phyloP scores from a whole-genome alignment of 805 yeast species.

The Candida silvicultrix region DNA sequence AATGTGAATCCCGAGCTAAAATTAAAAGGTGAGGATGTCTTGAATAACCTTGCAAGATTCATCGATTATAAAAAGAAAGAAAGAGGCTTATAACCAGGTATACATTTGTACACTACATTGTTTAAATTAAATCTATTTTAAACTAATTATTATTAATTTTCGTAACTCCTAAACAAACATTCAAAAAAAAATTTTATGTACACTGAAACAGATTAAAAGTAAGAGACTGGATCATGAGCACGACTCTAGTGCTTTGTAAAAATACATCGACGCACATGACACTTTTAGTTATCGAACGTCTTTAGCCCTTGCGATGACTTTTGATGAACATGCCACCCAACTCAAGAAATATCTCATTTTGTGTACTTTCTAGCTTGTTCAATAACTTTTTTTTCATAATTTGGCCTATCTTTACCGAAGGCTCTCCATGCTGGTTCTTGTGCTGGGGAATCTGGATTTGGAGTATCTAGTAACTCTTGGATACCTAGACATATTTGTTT shows the following conservation, averaged over 20 bases:
- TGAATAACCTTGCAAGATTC: conserved; percentile 64
- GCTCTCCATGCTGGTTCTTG: conserved; percentile 96
- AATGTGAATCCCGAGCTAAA: conserved; percentile 52
- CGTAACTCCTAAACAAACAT: neutral
- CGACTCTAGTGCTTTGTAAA: neutral
- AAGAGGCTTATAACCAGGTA: conserved; percentile 7
- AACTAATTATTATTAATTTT: neutral
- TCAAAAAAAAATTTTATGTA: neutral
- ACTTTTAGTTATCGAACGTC: too few species aligned
- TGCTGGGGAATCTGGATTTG: conserved; percentile 95
- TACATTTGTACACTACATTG: too few species aligned
- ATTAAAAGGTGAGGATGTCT: conserved; percentile 58
- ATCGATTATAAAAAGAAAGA: conserved; percentile 65
- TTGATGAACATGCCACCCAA: too few species aligned
- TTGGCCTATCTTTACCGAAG: conserved; percentile 57
- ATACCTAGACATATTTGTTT: conserved; percentile 88
- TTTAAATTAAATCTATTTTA: too few species aligned
- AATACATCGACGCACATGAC: too few species aligned
- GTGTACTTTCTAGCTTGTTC: conserved; percentile 78
- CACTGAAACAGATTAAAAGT: too few species aligned
- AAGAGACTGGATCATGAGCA: too few species aligned
- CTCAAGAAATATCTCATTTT: conserved; percentile 17
- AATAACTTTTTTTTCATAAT: conserved; percentile 69
- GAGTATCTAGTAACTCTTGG: conserved; percentile 83
- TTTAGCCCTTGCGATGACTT: too few species aligned